These are phyloP conservation scores for Hypholoma fasciculare DNA, from an alignment of 768 basidiomycete species.

Conservation along the genomic window DNA sequence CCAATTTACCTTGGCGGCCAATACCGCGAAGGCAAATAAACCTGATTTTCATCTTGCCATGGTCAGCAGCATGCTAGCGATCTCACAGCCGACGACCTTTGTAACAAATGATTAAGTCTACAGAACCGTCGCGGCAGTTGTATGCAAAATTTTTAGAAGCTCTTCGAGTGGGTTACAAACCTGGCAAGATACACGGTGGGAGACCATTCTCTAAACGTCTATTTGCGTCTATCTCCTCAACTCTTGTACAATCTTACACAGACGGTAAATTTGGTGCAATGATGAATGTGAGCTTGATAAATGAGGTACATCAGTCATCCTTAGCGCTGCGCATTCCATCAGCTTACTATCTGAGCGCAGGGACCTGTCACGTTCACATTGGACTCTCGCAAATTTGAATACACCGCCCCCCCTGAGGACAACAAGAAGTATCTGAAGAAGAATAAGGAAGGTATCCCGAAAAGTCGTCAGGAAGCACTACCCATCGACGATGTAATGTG, in stretches of 20 bases:
- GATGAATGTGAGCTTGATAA: constrained; percentile 89
- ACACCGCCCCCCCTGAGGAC: constrained; percentile 33
- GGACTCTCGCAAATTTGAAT: constrained; percentile 80
- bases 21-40: constrained; percentile 85
- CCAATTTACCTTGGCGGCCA: constrained; percentile 90
- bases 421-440: constrained; percentile 5
- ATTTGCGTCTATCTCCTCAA: constrained; percentile 5
- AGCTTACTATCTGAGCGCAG: constrained; percentile 43
- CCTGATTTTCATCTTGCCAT: constrained; percentile 94
- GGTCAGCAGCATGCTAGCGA: constrained; percentile 45
- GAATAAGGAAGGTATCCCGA: background rate
- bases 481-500: constrained; percentile 1
- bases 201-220: background rate
- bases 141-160: constrained; percentile 75
- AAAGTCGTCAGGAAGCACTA: background rate
- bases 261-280: constrained; percentile 96
- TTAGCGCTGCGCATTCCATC: constrained; percentile 1
- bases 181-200: constrained; percentile 80
- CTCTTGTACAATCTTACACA: constrained; percentile 25
- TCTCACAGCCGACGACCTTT: background rate
- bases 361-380: constrained; percentile 86
- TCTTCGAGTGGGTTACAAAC: constrained; percentile 63
- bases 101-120: constrained; percentile 43
- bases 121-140: constrained; percentile 64
- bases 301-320: constrained; percentile 60